phyloP scores from a whole-genome alignment of 225 moss, liverwort and hornwort species.

The Pseudoscleropodium purum region DNA sequence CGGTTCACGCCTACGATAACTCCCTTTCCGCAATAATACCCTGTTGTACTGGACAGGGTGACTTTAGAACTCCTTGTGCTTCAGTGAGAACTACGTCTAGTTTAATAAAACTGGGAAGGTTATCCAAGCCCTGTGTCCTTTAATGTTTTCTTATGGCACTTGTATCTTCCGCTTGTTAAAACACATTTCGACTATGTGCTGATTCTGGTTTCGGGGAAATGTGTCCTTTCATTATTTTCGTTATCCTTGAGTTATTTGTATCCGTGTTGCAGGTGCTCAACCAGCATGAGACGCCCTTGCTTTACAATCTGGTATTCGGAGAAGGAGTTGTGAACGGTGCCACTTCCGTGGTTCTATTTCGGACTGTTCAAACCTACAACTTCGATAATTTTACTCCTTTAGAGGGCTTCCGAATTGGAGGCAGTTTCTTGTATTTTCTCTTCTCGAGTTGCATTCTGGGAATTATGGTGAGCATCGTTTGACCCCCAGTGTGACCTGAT shows the following conservation, averaged over 20 bases:
- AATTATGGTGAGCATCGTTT: constrained; percentile 24
- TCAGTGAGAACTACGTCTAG: not conserved
- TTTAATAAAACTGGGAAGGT: not conserved
- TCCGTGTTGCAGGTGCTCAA: constrained; percentile 52
- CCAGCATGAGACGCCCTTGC: constrained; percentile 76
- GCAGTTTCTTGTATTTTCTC: constrained; percentile 78
- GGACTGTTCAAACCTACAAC: constrained; percentile 67
- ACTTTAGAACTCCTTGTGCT: not conserved
- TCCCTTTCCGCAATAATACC: not conserved
- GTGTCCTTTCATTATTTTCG: not conserved
- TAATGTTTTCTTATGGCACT: not conserved
- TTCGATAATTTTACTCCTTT: constrained; percentile 49
- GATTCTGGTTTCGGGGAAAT: not conserved
- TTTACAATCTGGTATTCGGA: constrained; percentile 94
- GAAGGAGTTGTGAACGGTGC: constrained; percentile 98
- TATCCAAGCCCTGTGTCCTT: not conserved
- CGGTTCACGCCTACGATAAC: not conserved
- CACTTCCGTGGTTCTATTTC: constrained; percentile 86
- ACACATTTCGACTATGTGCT: not conserved
- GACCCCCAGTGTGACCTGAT: not conserved
- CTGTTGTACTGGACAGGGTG: not conserved
- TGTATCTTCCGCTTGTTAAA: not conserved
- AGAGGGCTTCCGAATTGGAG: constrained; percentile 52
- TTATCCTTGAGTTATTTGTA: not conserved
- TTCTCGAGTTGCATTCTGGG: constrained; percentile 68